These are phyloP conservation scores for Lentinula novae-zelandiae DNA, from an alignment of 1,284 basidiomycete genomes.

Conservation along the genomic window DNA sequence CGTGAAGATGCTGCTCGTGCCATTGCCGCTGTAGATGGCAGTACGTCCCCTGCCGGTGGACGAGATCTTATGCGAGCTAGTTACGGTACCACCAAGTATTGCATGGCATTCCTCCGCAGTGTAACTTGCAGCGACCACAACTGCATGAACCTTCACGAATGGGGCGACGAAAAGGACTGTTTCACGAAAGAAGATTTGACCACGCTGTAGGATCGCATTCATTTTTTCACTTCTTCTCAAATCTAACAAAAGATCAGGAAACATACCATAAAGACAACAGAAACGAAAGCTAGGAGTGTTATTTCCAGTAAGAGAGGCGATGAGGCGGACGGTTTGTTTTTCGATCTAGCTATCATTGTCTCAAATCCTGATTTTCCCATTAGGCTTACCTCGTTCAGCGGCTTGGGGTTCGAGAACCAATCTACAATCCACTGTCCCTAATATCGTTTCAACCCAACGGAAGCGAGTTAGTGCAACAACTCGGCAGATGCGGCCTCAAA, in stretches of 20 bases:
- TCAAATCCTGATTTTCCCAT: constrained; percentile 24
- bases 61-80: constrained; percentile 87
- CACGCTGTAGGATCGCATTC: constrained; percentile 61
- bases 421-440: constrained; percentile 21
- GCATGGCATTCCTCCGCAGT: constrained; percentile 92
- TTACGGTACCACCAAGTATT: constrained; percentile 98
- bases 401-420: constrained; percentile 72
- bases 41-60: constrained; percentile 77
- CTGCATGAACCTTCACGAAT: constrained; percentile 96
- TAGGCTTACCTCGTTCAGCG: constrained; percentile 74
- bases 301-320: constrained; percentile 48
- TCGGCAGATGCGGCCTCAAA: constrained; percentile 36
- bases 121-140: constrained; percentile 82
- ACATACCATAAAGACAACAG: constrained; percentile 84
- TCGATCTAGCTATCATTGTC: neutral
- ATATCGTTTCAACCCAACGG: constrained; percentile 30
- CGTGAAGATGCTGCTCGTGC: constrained; percentile 94
- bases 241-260: constrained; percentile 46
- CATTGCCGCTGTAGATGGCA: constrained; percentile 91
- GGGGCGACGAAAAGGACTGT: constrained; percentile 97
- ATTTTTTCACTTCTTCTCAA: constrained; percentile 7
- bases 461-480: constrained; percentile 36
- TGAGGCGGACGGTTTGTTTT: constrained; percentile 57
- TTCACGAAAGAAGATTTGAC: constrained; percentile 92
- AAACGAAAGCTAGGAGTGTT: constrained; percentile 52